These are phyloP conservation scores for Leishmania tarentolae DNA, from an alignment of 208 protist species.

Conservation along the genomic window DNA sequence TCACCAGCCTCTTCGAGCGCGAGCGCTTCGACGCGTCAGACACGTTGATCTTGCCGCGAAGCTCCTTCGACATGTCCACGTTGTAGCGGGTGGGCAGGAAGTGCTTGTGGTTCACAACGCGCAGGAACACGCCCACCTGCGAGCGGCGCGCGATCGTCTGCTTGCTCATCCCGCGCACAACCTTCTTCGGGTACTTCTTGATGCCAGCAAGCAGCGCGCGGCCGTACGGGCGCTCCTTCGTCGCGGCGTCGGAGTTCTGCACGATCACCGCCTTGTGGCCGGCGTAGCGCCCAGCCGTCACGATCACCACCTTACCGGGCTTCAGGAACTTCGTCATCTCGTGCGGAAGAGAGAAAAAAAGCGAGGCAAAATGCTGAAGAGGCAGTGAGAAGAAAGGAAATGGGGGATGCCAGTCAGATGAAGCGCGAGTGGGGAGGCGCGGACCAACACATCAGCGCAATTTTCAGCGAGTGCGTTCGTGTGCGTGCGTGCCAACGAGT, in stretches of 20 bases:
- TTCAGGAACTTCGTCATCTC: conserved; percentile 95
- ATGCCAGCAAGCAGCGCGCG: conserved; percentile 96
- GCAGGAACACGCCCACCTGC: conserved; percentile 96
- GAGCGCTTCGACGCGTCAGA: conserved; percentile 91
- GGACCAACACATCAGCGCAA: background rate
- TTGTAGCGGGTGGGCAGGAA: conserved; percentile 98
- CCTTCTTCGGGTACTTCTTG: conserved; percentile 95
- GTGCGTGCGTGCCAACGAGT: background rate
- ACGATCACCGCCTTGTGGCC: conserved; percentile 98
- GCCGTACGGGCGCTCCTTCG: conserved; percentile 94
- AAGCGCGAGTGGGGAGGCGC: background rate
- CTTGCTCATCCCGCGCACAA: conserved; percentile 95
- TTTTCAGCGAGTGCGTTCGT: background rate
- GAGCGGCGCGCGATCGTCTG: conserved; percentile 93
- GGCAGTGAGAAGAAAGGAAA: background rate
- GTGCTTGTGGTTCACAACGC: conserved; percentile 98
- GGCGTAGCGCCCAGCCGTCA: conserved; percentile 97
- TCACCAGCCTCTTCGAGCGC: conserved; percentile 81
- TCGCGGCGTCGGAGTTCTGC: conserved; percentile 92
- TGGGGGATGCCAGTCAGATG: background rate
- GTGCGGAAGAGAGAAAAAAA: conserved; percentile 19
- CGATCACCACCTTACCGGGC: conserved; percentile 97
- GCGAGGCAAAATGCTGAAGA: conserved; percentile 5
- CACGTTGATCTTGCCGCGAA: conserved; percentile 92
- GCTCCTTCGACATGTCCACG: conserved; percentile 91